These are phyloP conservation scores for Hyphopichia fennica DNA, from an alignment of 1,139 yeast genomes.

Conservation along the genomic window DNA sequence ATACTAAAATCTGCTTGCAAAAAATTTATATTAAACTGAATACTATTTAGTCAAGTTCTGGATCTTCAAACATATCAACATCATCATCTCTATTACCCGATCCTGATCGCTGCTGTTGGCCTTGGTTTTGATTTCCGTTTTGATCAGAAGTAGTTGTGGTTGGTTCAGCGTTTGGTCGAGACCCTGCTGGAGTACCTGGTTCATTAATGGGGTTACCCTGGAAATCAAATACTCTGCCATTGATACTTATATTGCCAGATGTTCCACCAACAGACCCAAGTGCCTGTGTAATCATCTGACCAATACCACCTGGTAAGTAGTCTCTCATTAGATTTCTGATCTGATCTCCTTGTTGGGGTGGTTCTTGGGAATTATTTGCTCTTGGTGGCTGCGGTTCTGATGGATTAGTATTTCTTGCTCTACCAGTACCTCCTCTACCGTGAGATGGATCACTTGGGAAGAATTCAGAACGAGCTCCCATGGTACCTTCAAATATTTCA, in stretches of 20 bases:
- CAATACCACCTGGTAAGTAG: conserved; percentile 2
- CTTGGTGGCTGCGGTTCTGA: not conserved
- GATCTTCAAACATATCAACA: conserved; percentile 16
- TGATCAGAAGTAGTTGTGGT: not conserved
- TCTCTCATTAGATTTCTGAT: conserved; percentile 3
- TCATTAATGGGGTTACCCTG: not conserved
- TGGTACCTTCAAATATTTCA: conserved; percentile 4
- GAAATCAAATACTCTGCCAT: conserved; percentile 2
- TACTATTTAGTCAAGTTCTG: conserved; percentile 14
- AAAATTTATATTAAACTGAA: not conserved
- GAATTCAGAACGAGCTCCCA: conserved; percentile 1
- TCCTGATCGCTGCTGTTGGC: not conserved
- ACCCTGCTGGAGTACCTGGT: too few relatives aligned
- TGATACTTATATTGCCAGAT: not conserved
- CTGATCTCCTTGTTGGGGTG: not conserved
- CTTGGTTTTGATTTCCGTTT: not conserved
- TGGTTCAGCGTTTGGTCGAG: too few relatives aligned
- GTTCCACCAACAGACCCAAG: conserved; percentile 1
- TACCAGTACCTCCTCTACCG: not conserved
- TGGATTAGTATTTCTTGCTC: not conserved
- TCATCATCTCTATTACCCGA: conserved; percentile 11
- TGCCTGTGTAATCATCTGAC: conserved; percentile 1
- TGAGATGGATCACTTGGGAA: conserved; percentile 1
- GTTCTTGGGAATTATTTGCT: not conserved
- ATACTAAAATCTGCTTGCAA: not conserved